These are phyloP conservation scores for Eutrema heterophyllum DNA, from an alignment of 345 rosid species.

Conservation along the genomic window DNA sequence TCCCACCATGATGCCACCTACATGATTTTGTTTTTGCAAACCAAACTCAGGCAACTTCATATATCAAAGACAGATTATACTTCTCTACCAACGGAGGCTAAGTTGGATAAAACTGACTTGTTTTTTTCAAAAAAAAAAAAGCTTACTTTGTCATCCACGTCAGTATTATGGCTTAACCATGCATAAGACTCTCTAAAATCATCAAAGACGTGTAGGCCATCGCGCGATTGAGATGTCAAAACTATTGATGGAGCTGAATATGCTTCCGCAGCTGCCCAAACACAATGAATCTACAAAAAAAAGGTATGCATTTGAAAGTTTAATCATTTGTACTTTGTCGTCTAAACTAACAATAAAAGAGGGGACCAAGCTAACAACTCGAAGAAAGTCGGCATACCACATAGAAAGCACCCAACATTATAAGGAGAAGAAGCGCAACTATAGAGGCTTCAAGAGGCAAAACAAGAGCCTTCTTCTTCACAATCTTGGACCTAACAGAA, in stretches of 20 bases:
- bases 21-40: constrained; percentile 8
- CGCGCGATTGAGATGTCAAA: constrained; percentile 65
- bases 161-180: constrained; percentile 97
- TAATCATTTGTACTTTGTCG: background rate
- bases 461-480: constrained; percentile 75
- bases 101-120: background rate
- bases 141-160: constrained; percentile 96
- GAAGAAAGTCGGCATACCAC: constrained; percentile 58
- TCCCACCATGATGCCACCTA: constrained; percentile 99
- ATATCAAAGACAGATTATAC: constrained; percentile 10
- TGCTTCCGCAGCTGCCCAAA: constrained; percentile 99
- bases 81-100: background rate
- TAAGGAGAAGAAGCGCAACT: constrained; percentile 72
- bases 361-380: background rate
- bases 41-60: constrained; percentile 19
- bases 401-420: constrained; percentile 90
- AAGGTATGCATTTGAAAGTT: background rate
- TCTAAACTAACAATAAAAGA: constrained; percentile 7
- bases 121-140: background rate
- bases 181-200: constrained; percentile 98
- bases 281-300: constrained; percentile 81
- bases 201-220: constrained; percentile 94
- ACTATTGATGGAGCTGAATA: constrained; percentile 99
- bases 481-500: constrained; percentile 42
- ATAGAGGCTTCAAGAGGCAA: constrained; percentile 82